phyloP scores from a whole-genome alignment of 495 filamentous ascomycete genomes.

The Aspergillus mulundensis region DNA sequence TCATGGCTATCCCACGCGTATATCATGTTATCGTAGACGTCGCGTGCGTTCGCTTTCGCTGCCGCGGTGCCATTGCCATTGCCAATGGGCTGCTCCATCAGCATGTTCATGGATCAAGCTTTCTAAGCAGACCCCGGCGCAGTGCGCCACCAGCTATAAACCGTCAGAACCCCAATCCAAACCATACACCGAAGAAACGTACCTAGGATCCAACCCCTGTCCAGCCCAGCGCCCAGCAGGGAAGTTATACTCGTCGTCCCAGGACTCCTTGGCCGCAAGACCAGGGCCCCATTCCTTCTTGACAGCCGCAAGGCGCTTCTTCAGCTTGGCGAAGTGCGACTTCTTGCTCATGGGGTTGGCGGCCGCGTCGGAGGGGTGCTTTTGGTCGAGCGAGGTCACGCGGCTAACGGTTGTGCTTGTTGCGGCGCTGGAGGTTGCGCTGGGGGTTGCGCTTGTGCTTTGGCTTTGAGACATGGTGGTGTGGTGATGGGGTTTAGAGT shows the following conservation, averaged over 20 bases:
- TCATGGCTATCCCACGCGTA: too few relatives aligned
- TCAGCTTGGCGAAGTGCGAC: slow-evolving; percentile 13
- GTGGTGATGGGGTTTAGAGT: background rate
- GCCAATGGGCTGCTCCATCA: too few relatives aligned
- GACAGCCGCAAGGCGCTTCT: slow-evolving; percentile 11
- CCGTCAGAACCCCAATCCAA: background rate
- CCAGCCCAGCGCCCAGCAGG: slow-evolving; percentile 26
- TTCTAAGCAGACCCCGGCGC: too few relatives aligned
- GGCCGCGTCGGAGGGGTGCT: background rate
- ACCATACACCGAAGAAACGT: too few relatives aligned
- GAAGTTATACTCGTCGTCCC: slow-evolving; percentile 32
- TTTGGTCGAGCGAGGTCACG: background rate
- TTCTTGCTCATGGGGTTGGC: background rate
- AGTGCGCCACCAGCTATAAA: background rate
- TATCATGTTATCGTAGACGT: too few relatives aligned
- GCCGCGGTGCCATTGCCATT: too few relatives aligned
- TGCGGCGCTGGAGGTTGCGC: background rate
- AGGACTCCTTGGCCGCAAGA: slow-evolving; percentile 22
- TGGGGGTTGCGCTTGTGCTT: background rate
- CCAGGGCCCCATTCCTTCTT: slow-evolving; percentile 26
- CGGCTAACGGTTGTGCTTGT: background rate
- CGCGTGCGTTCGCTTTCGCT: too few relatives aligned
- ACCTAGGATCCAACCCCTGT: slow-evolving; percentile 13
- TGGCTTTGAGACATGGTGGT: background rate
- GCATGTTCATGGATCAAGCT: too few relatives aligned